phyloP scores from a whole-genome alignment of 495 filamentous ascomycete genomes.

The Aspergillus indologenus region DNA sequence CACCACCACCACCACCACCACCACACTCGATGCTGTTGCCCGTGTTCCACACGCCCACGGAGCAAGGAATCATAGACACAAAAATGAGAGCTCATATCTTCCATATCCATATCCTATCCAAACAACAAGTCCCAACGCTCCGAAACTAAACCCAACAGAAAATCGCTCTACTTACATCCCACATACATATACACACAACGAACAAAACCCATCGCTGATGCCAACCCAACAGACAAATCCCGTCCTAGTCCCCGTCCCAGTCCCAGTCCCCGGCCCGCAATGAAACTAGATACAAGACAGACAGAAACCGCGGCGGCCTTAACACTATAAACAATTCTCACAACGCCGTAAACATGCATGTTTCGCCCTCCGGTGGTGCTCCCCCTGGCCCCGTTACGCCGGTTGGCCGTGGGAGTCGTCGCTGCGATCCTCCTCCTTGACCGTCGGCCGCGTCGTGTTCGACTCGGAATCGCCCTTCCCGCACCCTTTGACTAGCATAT shows the following conservation, averaged over 20 bases:
- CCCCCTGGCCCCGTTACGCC: not conserved
- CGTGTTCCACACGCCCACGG: not conserved
- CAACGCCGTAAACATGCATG: not conserved
- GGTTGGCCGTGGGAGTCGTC: slow-evolving; percentile 8
- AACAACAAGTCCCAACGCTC: too few species aligned
- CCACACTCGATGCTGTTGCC: too few species aligned
- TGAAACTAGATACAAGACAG: not conserved
- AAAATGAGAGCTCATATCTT: not conserved
- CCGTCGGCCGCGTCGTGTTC: not conserved
- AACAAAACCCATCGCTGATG: not conserved
- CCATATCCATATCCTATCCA: too few species aligned
- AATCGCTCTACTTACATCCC: slow-evolving; percentile 7
- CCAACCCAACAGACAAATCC: slow-evolving; percentile 4
- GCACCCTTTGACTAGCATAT: slow-evolving; percentile 92
- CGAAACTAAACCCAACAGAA: not conserved
- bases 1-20: too few species aligned
- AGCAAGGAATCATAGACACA: not conserved
- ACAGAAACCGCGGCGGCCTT: not conserved
- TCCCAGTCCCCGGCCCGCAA: not conserved
- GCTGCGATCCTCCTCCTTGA: slow-evolving; percentile 21
- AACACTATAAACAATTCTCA: not conserved
- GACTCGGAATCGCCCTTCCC: slow-evolving; percentile 48
- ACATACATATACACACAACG: slow-evolving; percentile 1
- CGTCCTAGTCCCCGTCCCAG: not conserved
- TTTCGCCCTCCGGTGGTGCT: not conserved